These are phyloP conservation scores for Dichotomopilus funicola DNA, from an alignment of 2,329 filamentous ascomycete genomes.

Conservation along the genomic window DNA sequence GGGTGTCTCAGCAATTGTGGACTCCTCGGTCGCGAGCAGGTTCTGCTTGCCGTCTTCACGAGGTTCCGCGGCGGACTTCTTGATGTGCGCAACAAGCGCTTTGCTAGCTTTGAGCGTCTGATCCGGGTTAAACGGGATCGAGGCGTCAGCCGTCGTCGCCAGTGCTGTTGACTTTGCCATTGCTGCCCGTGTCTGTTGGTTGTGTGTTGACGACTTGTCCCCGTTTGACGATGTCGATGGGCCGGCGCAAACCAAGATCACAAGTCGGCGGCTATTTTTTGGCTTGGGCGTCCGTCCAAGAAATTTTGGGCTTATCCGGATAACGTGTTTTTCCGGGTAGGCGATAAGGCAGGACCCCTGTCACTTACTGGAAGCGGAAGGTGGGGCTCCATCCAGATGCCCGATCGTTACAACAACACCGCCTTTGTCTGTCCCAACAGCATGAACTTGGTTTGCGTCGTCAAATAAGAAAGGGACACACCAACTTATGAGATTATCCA, in stretches of 20 bases:
- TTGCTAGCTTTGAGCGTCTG: conserved; percentile 58
- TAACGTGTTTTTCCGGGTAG: conserved; percentile 3
- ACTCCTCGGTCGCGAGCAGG: conserved; percentile 42
- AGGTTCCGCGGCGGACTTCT: conserved; percentile 46
- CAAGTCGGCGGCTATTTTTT: conserved; percentile 8
- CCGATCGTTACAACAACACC: too few species aligned
- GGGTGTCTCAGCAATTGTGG: conserved; percentile 41
- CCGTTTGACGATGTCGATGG: conserved; percentile 6
- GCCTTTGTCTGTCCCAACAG: too few species aligned
- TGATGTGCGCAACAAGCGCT: conserved; percentile 56
- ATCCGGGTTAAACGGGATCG: conserved; percentile 31
- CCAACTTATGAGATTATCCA: too few species aligned
- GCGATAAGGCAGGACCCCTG: neutral
- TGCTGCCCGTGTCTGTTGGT: conserved; percentile 14
- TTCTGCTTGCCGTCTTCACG: conserved; percentile 47
- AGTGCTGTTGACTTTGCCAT: conserved; percentile 33
- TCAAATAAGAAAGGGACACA: too few species aligned
- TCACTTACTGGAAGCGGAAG: conserved; percentile 8
- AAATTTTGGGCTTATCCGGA: conserved; percentile 22
- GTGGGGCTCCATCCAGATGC: conserved; percentile 8
- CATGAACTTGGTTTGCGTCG: too few species aligned
- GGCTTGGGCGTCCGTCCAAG: conserved; percentile 13
- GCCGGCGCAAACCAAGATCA: conserved; percentile 3
- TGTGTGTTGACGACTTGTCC: neutral
- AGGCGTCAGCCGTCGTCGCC: conserved; percentile 27